A percentile compares a stretch with the other conserved stretches of the same genome.
Evolutionary conservation across 495 filamentous ascomycete genomes (phyloP).

Genomic region (Tuber umbilicatum): DNA sequence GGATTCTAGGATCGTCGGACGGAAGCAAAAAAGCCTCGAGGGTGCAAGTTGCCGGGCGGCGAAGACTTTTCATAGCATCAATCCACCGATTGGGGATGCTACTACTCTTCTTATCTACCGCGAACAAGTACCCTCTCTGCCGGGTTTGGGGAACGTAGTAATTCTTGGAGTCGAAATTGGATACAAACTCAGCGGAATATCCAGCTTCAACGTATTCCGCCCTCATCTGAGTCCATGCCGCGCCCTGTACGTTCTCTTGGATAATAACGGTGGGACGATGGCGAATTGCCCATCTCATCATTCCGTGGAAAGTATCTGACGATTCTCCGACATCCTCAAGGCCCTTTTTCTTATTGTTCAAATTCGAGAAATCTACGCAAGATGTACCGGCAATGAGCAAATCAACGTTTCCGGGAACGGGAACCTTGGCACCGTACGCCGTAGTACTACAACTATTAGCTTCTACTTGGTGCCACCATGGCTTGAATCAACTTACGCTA

Average conservation of each 20-base stretch:
- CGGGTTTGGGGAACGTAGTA: conserved; percentile 78
- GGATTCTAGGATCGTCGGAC: conserved; percentile 53
- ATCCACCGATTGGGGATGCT: conserved; percentile 43
- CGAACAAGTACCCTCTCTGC: conserved; percentile 63
- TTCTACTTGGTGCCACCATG: background rate
- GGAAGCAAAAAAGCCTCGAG: conserved; percentile 57
- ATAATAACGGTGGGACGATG: conserved; percentile 60
- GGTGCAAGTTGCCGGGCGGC: conserved; percentile 57
- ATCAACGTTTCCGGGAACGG: conserved; percentile 58
- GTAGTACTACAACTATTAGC: conserved; percentile 53
- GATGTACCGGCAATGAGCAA: conserved; percentile 69
- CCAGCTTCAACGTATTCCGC: conserved; percentile 49
- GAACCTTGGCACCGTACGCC: conserved; percentile 57
- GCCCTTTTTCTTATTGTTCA: conserved; percentile 49
- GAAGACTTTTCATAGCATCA: conserved; percentile 45
- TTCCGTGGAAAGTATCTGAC: conserved; percentile 59
- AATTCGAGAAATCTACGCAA: conserved; percentile 65
- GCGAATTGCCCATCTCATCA: conserved; percentile 53
- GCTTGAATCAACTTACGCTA: conserved; percentile 51
- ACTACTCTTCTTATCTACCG: conserved; percentile 48
- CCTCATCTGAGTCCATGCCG: conserved; percentile 57
- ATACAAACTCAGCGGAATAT: conserved; percentile 49
- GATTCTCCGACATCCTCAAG: conserved; percentile 60
- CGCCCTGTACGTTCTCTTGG: conserved; percentile 64
- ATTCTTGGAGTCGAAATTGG: conserved; percentile 60